Evolutionary conservation across 2,329 filamentous ascomycete species (phyloP).

Genomic region (Pestalotiopsis sp.): DNA sequence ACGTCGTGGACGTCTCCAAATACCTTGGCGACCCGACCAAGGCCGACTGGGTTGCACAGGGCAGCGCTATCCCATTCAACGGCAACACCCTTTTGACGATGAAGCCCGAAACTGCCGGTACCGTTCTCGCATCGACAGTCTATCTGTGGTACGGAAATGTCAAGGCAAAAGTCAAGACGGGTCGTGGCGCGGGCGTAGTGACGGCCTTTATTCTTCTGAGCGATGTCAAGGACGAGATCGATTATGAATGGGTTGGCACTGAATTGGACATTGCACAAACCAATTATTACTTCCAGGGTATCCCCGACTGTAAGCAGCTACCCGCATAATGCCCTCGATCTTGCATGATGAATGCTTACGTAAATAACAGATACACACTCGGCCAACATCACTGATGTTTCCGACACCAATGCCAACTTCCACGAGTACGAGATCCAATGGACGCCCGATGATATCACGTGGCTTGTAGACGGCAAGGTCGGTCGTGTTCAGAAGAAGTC

Average conservation of each 20-base stretch:
- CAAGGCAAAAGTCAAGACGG: conserved; percentile 81
- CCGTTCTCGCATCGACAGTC: conserved; percentile 77
- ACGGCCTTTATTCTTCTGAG: conserved; percentile 95
- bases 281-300: conserved; percentile 97
- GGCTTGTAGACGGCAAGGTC: conserved; percentile 81
- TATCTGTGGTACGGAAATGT: conserved; percentile 99
- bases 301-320: conserved; percentile 75
- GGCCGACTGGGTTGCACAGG: conserved; percentile 88
- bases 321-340: conserved; percentile 17
- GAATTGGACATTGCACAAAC: conserved; percentile 81
- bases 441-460: conserved; percentile 83
- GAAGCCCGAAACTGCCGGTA: conserved; percentile 82
- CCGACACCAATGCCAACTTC: conserved; percentile 74
- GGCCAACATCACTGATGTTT: conserved; percentile 64
- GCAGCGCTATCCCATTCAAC: conserved; percentile 69
- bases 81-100: conserved; percentile 84
- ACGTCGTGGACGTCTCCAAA: conserved; percentile 70
- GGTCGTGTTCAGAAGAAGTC: conserved; percentile 74
- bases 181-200: conserved; percentile 85
- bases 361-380: conserved; percentile 69
- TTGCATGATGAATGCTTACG: conserved; percentile 2
- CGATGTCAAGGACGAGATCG: conserved; percentile 97
- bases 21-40: conserved; percentile 84
- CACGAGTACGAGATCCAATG: conserved; percentile 95
- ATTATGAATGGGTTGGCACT: conserved; percentile 90